A percentile compares a stretch with the other conserved stretches of the same genome.
These are phyloP conservation scores for Phialocephala subalpina DNA, from an alignment of 2,329 filamentous ascomycete genomes.

Conservation along the genomic window DNA sequence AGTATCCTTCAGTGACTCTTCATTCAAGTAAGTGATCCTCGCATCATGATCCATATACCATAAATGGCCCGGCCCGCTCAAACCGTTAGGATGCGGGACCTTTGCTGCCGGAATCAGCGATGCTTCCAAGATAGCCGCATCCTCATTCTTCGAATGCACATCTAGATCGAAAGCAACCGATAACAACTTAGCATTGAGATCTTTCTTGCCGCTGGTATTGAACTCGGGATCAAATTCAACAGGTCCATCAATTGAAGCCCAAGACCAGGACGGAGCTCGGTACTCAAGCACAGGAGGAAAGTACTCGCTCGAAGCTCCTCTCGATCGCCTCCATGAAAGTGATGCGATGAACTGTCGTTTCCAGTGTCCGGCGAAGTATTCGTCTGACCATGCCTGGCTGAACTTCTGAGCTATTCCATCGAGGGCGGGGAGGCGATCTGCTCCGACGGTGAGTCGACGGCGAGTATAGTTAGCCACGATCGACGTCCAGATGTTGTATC, in stretches of 20 bases:
- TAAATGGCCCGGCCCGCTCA: background rate
- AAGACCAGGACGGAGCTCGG: background rate
- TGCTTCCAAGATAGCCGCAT: background rate
- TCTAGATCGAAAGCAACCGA: background rate
- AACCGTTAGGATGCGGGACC: background rate
- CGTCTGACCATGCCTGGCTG: constrained; percentile 20
- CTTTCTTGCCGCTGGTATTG: background rate
- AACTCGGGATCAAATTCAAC: background rate
- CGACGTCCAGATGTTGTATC: constrained; percentile 15
- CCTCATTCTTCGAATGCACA: background rate
- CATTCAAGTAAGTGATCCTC: background rate
- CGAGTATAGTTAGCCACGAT: constrained; percentile 29
- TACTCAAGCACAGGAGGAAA: background rate
- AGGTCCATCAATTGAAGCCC: background rate
- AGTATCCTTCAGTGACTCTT: background rate
- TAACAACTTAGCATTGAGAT: background rate
- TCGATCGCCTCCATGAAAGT: background rate
- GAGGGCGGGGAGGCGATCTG: constrained; percentile 29
- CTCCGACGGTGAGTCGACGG: constrained; percentile 20
- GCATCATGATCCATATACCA: background rate
- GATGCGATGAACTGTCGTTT: constrained; percentile 23
- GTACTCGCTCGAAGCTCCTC: background rate
- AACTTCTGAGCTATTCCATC: constrained; percentile 27
- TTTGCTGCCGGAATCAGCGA: background rate
- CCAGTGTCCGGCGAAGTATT: constrained; percentile 28